Evolutionary conservation across 805 yeast genomes (phyloP).

Genomic region (Ogataea philodendri): DNA sequence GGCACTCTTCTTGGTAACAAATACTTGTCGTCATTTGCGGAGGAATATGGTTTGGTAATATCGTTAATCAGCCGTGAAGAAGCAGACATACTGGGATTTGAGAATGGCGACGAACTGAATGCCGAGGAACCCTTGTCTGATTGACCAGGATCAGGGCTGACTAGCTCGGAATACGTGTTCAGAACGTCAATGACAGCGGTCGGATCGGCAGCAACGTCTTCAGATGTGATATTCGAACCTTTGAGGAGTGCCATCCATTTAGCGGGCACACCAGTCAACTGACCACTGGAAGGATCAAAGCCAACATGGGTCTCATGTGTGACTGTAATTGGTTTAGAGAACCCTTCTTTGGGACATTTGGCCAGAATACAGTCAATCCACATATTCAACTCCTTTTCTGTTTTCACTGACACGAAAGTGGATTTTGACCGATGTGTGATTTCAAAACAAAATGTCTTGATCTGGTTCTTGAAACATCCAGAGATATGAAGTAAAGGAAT

Average conservation of each 20-base stretch:
- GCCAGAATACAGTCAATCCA: constrained; percentile 90
- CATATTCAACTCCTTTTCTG: constrained; percentile 74
- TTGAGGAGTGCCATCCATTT: constrained; percentile 56
- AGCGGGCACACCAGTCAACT: constrained; percentile 50
- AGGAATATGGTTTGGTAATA: constrained; percentile 34
- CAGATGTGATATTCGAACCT: constrained; percentile 58
- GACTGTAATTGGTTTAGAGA: constrained; percentile 90
- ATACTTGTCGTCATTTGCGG: constrained; percentile 24
- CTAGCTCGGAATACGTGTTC: constrained; percentile 48
- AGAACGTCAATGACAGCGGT: constrained; percentile 62
- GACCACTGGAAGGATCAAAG: constrained; percentile 72
- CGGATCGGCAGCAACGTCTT: constrained; percentile 62
- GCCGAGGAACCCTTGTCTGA: constrained; percentile 24
- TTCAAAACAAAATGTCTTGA: constrained; percentile 81
- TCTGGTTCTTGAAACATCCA: constrained; percentile 63
- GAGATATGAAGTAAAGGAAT: constrained; percentile 59
- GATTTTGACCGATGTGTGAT: constrained; percentile 65
- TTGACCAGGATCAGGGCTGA: constrained; percentile 39
- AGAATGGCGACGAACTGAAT: constrained; percentile 9
- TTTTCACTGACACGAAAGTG: constrained; percentile 69
- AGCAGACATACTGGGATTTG: constrained; percentile 8
- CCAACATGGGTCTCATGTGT: constrained; percentile 92
- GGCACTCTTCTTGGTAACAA: constrained; percentile 37
- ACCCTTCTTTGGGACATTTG: constrained; percentile 63
- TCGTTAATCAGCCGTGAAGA: constrained; percentile 25